Evolutionary conservation across 768 basidiomycete genomes (phyloP).

Genomic region (Nevesoporus exiguus): DNA sequence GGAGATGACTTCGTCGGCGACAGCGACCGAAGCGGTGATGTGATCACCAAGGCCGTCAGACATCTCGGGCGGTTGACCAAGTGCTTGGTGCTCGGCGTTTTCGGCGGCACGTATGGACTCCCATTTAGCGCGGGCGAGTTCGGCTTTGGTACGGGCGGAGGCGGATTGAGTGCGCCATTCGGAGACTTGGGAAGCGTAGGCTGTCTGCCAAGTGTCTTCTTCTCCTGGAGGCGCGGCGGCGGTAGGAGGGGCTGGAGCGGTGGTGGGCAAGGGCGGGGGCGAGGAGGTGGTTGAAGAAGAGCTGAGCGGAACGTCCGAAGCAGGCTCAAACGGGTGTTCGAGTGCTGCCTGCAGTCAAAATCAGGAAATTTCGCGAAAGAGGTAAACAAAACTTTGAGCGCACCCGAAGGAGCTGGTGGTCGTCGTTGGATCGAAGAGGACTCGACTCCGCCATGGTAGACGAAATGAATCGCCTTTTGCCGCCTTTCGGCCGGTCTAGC

Average conservation of each 20-base stretch:
- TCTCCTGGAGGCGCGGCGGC: slow-evolving; percentile 1
- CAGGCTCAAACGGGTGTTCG: slow-evolving; percentile 26
- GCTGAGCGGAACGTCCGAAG: slow-evolving; percentile 18
- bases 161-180: slow-evolving; percentile 73
- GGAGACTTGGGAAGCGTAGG: slow-evolving; percentile 66
- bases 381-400: neutral
- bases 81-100: slow-evolving; percentile 43
- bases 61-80: slow-evolving; percentile 20
- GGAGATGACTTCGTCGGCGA: slow-evolving; percentile 17
- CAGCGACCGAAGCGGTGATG: slow-evolving; percentile 19
- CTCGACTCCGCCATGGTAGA: slow-evolving; percentile 28
- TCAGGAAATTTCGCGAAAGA: neutral
- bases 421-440: slow-evolving; percentile 19
- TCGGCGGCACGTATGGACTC: slow-evolving; percentile 50
- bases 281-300: neutral
- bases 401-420: slow-evolving; percentile 24
- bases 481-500: too few species aligned
- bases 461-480: neutral
- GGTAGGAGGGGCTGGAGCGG: neutral
- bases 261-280: neutral
- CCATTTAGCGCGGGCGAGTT: slow-evolving; percentile 69
- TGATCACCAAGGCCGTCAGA: slow-evolving; percentile 28
- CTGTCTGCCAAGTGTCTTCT: slow-evolving; percentile 57
- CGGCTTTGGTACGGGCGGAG: slow-evolving; percentile 69
- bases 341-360: slow-evolving; percentile 20